Evolutionary conservation across 306 rosid species (phyloP).

Genomic region (Cucurbita pepo): DNA sequence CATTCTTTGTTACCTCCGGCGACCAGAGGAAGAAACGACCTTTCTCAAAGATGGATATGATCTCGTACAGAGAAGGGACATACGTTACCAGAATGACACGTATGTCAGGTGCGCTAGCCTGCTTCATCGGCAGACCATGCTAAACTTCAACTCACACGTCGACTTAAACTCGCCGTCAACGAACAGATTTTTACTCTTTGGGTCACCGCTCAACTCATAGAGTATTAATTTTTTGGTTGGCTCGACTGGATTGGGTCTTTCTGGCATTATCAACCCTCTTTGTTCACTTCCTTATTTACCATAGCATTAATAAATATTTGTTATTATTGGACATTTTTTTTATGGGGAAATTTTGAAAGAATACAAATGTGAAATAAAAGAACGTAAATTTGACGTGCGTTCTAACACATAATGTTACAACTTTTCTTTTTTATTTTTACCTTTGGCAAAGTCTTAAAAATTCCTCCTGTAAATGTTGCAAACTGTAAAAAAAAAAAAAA

Average conservation of each 20-base stretch:
- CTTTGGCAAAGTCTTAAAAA: not conserved
- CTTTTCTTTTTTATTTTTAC: not conserved
- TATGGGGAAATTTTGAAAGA: not conserved
- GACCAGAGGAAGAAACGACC: slow-evolving; percentile 5
- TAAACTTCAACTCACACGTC: not conserved
- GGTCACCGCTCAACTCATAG: not conserved
- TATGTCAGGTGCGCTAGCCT: slow-evolving; percentile 27
- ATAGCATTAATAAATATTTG: not conserved
- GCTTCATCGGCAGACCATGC: slow-evolving; percentile 33
- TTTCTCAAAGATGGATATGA: slow-evolving; percentile 23
- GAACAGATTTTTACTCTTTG: not conserved
- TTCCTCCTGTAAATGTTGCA: too few relatives aligned
- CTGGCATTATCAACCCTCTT: not conserved
- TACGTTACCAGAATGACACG: slow-evolving; percentile 32
- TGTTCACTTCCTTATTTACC: not conserved
- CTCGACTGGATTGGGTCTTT: not conserved
- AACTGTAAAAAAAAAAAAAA: too few relatives aligned
- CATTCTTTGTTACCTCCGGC: slow-evolving; percentile 42
- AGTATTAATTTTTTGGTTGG: not conserved
- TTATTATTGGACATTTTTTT: not conserved
- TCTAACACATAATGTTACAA: not conserved
- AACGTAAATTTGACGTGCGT: not conserved
- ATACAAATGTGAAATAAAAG: not conserved
- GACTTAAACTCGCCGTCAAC: not conserved
- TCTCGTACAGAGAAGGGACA: slow-evolving; percentile 39